Base-by-base conservation (phyloP, 2,329 filamentous ascomycete species). In the Chlorencoelia australis region DNA sequence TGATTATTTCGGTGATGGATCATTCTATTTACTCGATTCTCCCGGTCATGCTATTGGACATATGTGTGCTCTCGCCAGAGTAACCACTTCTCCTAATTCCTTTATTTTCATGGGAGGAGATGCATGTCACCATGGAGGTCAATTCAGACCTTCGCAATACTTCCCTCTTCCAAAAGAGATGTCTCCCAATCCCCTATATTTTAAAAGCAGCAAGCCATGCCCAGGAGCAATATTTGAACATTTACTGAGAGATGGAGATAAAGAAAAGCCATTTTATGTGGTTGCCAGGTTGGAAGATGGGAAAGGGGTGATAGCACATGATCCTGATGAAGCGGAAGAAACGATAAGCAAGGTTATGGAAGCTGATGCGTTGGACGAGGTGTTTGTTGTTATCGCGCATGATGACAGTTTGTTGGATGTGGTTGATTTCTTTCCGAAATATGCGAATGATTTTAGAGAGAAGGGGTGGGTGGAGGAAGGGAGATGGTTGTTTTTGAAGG, bases 1-100 rank as follows among this genome's bases (percentile, higher is more conserved):
- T 21, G 71, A 75, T 48, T 74, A 65, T 47, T 75, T 73, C 37
- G 63, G 63, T 3, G 71, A 76, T 46, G 71, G 70, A 0, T 64
- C 58, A 14, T 71, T 76, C 43, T 74, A 73, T 47, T 56, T 75
- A 1, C 46, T 67, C 0, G 60, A 67, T 39, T 57, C 47, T 3
- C 62, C 61, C 0, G 60, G 61, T 1, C 62, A 65, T 41, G 54
- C 59, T 3, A 41, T 61, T 3, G 62, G 60, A 0, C 64, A 67
- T 37, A 49, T 67, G 0, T 63, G 56, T 29, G 65, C 53, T 2
- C 44, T 68, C 4, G 64, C 62, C 2, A 48, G 65, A 7, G 60
- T 60, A 0, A 61, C 56, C 0, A 34, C 36, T 10, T 19, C 17
- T n/a, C 21, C 22, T 0, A 34, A 37, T 15, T 49, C 58, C 0